phyloP scores from a whole-genome alignment of 1,284 basidiomycete species.

The Cutaneotrichosporon sp. region DNA sequence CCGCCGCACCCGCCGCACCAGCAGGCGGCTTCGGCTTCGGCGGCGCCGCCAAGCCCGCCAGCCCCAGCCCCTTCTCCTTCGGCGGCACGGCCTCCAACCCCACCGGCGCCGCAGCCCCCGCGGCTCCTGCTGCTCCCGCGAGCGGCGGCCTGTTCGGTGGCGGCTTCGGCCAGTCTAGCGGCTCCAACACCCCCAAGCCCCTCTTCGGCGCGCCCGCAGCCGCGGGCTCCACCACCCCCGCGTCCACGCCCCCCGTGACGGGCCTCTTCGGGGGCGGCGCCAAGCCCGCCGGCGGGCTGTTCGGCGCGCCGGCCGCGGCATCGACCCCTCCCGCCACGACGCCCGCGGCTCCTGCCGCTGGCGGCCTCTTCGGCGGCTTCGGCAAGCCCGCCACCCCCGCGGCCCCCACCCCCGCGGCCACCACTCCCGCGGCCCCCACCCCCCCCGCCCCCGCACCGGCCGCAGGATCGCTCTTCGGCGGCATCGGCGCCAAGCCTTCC shows the following conservation, averaged over 20 bases:
- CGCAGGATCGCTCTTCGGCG: too few species aligned
- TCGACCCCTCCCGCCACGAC: conserved; percentile 19
- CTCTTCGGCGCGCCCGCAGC: conserved; percentile 43
- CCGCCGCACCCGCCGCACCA: conserved; percentile 28
- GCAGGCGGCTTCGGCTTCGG: conserved; percentile 25
- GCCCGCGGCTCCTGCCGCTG: conserved; percentile 11
- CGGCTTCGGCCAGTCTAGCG: conserved; percentile 20
- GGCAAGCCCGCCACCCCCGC: conserved; percentile 37
- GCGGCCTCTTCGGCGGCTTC: conserved; percentile 20
- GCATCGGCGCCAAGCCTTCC: too few species aligned
- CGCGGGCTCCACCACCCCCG: conserved; percentile 36
- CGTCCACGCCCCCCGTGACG: conserved; percentile 36
- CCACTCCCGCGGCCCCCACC: too few species aligned
- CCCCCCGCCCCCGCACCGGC: too few species aligned
- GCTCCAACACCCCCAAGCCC: conserved; percentile 45
- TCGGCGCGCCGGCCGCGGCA: conserved; percentile 23
- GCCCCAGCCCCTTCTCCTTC: conserved; percentile 23
- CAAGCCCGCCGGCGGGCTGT: conserved; percentile 26
- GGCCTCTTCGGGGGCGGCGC: conserved; percentile 21
- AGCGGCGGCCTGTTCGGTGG: conserved; percentile 34
- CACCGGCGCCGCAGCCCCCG: conserved; percentile 30
- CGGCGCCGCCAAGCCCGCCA: conserved; percentile 15
- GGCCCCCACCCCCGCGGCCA: conserved; percentile 40
- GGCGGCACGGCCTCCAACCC: conserved; percentile 20
- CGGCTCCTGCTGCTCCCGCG: conserved; percentile 31